Base-by-base conservation (phyloP, 2,329 filamentous ascomycete species). In the Alternaria tenuissima region DNA sequence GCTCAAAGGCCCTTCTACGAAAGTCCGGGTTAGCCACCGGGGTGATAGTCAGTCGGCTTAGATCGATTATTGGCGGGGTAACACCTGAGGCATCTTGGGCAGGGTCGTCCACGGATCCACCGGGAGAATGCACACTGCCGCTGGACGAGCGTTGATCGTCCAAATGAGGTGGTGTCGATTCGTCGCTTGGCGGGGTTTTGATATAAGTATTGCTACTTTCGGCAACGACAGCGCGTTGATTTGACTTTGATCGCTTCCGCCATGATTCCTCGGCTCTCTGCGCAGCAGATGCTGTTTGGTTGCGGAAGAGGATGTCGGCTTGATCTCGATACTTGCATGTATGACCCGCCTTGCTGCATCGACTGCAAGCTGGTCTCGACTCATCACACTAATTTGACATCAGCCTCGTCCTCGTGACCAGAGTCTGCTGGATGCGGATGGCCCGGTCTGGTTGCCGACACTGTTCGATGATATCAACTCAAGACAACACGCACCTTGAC, bases 291-390 rank as follows among this genome's bases (percentile, higher is more conserved):
- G 70, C 66, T 9, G 74, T 78, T 53, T 77, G 72, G 39, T 77
- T 76, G 5, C 74, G 71, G 39, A 78, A 77, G 8, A 76, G 55
- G 5, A 78, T 63, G 39, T 76, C 73, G 43, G 61, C 66, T 52
- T 72, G 71, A 43, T 78, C 73, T 38, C 75, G 66, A 56, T 78
- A 78, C 24, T 59, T 71, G 70, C 75, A 78, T 5, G 75, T 66
- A 48, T 70, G 63, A 12, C 60, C 54, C 3, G 69, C 58, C 56
- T 72, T 76, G 59, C 20, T 65, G 59, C 76, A 78, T 12, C 76
- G 69, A 47, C 59, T 66, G 53, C 76, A 78, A 3, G 47, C 53
- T 12, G 76, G 75, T 44, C 71, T 77, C 4, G 59, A 60, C 62
- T 77, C 74, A 44, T 77, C 75, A 52, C 74, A 78, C 75, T 78